phyloP scores from a whole-genome alignment of 345 rosid genomes.

The Acer campestre region DNA sequence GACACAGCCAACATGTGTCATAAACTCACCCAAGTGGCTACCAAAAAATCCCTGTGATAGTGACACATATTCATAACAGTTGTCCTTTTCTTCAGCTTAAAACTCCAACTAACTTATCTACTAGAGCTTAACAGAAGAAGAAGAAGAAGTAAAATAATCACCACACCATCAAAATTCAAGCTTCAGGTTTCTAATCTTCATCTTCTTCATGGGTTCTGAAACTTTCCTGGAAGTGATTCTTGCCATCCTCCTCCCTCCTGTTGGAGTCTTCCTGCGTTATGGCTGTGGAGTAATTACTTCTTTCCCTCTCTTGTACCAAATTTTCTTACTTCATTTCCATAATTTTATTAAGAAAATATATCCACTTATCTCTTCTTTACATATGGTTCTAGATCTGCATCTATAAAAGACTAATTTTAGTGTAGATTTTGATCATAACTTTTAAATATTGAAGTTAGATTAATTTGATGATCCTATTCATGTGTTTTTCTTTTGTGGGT shows the following conservation, averaged over 20 bases:
- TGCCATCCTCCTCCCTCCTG: constrained; percentile 88
- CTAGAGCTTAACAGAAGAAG: no score
- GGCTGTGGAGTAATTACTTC: constrained; percentile 70
- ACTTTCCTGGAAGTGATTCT: constrained; percentile 81
- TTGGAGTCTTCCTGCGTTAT: constrained; percentile 93
- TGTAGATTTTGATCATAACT: no score
- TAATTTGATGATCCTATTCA: background rate
- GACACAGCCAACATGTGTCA: background rate
- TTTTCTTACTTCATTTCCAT: background rate
- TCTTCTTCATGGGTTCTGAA: constrained; percentile 63
- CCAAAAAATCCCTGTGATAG: background rate
- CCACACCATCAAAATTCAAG: background rate
- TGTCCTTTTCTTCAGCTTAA: constrained; percentile 4
- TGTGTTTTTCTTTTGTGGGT: background rate
- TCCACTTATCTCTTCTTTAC: no score
- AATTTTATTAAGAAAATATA: no score
- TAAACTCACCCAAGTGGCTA: constrained; percentile 6
- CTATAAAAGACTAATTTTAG: no score
- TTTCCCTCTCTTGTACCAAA: background rate
- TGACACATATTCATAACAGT: background rate
- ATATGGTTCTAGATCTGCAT: no score
- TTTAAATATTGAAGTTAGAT: no score
- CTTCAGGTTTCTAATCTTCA: constrained; percentile 1
- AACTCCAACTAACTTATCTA: background rate
- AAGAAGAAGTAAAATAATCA: background rate